Conservation (phyloP, 176 grass and related monocot species). For the Aegilops longissima region DNA sequence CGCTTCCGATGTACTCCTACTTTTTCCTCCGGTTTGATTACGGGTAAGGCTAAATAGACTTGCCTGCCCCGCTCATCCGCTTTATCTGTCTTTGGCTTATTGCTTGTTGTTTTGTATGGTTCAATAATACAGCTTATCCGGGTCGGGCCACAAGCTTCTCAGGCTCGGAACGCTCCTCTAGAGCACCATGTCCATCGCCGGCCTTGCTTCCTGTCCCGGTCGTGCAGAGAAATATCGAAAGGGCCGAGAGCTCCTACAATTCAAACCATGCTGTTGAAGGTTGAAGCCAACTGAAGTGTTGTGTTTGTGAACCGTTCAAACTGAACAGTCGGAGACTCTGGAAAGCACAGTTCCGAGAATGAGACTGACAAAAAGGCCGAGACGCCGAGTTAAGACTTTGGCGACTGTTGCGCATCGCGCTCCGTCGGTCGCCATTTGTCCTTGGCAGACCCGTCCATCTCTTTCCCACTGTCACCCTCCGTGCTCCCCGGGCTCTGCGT, state of each 20-base stretch:
- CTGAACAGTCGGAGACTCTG: neutral
- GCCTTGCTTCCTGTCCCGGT: too few species aligned
- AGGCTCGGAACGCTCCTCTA: too few species aligned
- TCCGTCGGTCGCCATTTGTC: neutral
- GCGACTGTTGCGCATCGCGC: neutral
- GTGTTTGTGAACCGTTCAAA: neutral
- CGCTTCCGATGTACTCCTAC: neutral
- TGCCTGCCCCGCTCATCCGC: too few species aligned
- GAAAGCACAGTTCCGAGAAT: neutral
- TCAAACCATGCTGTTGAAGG: neutral
- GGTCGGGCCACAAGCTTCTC: too few species aligned
- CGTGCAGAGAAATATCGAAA: neutral
- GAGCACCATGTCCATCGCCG: too few species aligned
- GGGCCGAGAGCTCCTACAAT: too few species aligned
- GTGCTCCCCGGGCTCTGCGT: neutral
- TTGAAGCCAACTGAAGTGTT: neutral
- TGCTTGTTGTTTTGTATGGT: too few species aligned
- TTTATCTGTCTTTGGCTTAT: too few species aligned
- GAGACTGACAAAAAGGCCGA: neutral
- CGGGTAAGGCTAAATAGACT: too few species aligned
- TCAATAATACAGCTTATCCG: too few species aligned
- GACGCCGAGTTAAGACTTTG: too few species aligned
- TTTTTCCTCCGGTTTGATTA: neutral
- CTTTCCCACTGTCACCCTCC: neutral
- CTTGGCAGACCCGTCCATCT: neutral